A percentile compares a stretch with the other conserved stretches of the same genome.
phyloP scores from a whole-genome alignment of 225 moss, liverwort and hornwort species.

The Pseudoscleropodium purum region DNA sequence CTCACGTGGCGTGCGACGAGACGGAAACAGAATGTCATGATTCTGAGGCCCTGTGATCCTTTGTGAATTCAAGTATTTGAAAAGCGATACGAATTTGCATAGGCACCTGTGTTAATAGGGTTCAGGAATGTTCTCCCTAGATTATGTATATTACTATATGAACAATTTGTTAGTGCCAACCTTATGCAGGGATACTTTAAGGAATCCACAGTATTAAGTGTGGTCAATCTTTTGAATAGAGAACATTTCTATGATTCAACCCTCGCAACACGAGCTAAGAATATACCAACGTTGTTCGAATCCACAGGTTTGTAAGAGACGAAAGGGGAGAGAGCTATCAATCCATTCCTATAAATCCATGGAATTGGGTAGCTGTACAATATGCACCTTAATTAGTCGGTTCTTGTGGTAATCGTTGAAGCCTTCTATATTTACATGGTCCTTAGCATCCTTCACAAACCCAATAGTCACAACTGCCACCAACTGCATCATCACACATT shows the following conservation, averaged over 20 bases:
- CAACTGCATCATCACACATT: slow-evolving; percentile 28
- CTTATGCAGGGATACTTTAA: neutral
- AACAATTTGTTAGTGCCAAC: neutral
- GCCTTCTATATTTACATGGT: slow-evolving; percentile 73
- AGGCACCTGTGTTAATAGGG: too few species aligned
- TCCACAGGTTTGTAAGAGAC: neutral
- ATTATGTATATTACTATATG: neutral
- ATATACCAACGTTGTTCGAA: neutral
- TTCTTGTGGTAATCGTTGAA: slow-evolving; percentile 90
- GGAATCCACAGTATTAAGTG: neutral
- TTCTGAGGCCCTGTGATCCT: neutral
- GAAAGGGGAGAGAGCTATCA: neutral
- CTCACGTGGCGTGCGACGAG: neutral
- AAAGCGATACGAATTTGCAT: neutral
- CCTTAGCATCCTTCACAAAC: slow-evolving; percentile 75
- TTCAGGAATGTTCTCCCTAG: too few species aligned
- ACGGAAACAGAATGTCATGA: neutral
- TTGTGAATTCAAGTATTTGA: neutral
- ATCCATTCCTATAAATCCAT: neutral
- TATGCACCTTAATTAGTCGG: slow-evolving; percentile 62
- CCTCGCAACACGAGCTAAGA: neutral
- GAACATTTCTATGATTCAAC: neutral
- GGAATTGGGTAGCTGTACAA: neutral
- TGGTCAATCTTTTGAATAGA: neutral
- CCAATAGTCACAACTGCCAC: slow-evolving; percentile 65